Base-by-base conservation (phyloP, 331 rosid species). In the Quercus tomentella region DNA sequence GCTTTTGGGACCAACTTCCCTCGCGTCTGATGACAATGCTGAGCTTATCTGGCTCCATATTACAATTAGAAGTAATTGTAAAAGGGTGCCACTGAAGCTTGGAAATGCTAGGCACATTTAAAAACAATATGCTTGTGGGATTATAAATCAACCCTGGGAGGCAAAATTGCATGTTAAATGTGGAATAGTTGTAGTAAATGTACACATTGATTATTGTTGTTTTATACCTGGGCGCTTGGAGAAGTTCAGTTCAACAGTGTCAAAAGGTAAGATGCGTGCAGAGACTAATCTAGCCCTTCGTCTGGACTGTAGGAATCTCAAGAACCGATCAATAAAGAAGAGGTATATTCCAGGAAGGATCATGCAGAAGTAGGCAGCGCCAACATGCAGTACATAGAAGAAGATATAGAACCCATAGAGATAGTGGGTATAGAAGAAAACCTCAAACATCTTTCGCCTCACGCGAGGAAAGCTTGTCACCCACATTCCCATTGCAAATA, bases 51-150 rank as follows among this genome's bases (percentile, higher is more conserved):
- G 85, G 43, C 77, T 93, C 96, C 91, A 86, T 51, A 15, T 84
- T 88, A 45, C 84, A 26, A 77, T 81, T 89, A n/a, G 97, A 91
- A 84, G 74, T 82, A 76, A 91, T 81, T 30, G 97, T 93, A 73
- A 91, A 93, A 49, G 97, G 96, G 77, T 93, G 97, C 96, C 97
- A 93, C 30, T 93, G 96, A 72, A 89, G 43, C 89, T 85, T 93
- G 25, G 97, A 92, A 79, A 91, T 72, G 55, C 78, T 81, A 0
- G 97, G 94, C 67, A 91, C 88, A 33, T 92, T 92, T 33, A 92
- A 80, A 69, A 84, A 89, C 84, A 92, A 73, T 14, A 88, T 68
- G 83, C 96, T 90, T 10, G 93, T 83, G 1, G 96, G 91, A 78
- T 83, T 91, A 76, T 90, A 86, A 58, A 52, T 33, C 74, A 92